Percentiles rank a stretch among this genome's conserved stretches.
These are phyloP conservation scores for Phaseolus coccineus DNA, from an alignment of 331 rosid species.

Conservation along the genomic window DNA sequence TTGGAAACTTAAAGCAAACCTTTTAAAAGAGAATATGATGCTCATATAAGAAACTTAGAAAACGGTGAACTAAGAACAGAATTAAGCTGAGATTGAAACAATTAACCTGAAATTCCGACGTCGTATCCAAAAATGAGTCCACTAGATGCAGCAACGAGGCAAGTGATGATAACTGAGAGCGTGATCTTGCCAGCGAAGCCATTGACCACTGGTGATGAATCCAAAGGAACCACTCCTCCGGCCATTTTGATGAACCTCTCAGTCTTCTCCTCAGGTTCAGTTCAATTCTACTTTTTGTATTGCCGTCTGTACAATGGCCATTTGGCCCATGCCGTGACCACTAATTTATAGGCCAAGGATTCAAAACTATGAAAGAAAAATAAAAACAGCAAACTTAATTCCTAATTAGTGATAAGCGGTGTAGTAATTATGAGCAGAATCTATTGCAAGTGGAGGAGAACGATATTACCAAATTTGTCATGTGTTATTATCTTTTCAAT, in stretches of 20 bases:
- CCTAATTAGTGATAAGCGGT: too few species aligned
- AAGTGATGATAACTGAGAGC: slow-evolving; percentile 62
- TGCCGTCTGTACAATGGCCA: not conserved
- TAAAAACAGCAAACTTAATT: too few species aligned
- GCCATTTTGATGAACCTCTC: slow-evolving; percentile 43
- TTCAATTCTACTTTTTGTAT: not conserved
- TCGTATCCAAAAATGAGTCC: slow-evolving; percentile 85
- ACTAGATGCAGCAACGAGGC: slow-evolving; percentile 80
- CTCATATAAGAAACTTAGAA: not conserved
- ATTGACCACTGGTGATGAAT: slow-evolving; percentile 24
- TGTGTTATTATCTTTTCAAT: too few species aligned
- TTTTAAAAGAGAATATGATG: not conserved
- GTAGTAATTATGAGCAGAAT: too few species aligned
- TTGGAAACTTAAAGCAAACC: not conserved
- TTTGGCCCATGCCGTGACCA: not conserved
- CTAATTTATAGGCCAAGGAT: slow-evolving; percentile 36
- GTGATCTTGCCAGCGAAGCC: slow-evolving; percentile 59
- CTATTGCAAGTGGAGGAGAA: too few species aligned
- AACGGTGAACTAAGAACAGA: not conserved
- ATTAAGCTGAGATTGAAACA: not conserved
- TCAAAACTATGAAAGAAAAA: too few species aligned
- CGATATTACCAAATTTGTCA: too few species aligned
- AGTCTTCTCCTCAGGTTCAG: not conserved
- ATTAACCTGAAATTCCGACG: slow-evolving; percentile 77
- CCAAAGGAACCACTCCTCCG: slow-evolving; percentile 52